Base-by-base conservation (phyloP, 2,329 filamentous ascomycete species). In the Leptosphaerulina australis region DNA sequence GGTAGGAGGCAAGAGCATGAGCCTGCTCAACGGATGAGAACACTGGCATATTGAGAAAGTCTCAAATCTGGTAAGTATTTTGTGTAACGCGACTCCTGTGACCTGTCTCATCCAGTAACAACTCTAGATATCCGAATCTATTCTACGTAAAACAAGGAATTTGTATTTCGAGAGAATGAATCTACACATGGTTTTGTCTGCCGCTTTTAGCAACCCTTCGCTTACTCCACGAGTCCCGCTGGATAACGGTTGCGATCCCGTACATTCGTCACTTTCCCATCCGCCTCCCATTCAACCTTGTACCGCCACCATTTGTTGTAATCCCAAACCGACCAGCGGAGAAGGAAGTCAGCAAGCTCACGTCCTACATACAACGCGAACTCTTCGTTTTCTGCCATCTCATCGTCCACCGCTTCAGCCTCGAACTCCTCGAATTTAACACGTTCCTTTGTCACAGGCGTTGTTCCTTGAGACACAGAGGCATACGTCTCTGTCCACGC, bases 401-500 rank as follows among this genome's bases (percentile, higher is more conserved):
- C 24, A 25, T 11, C 24, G 7, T 14, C 24, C 0, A 21, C 15
- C 5, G n/a, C 22, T 1, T 52, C 40, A 1, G 29, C 22, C 15
- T 55, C 33, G 18, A 56, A 56, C 5, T 40, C 24, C 3, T 59
- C 53, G 34, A 56, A 59, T 5, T 50, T 28, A 14, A 59, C 43
- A 5, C 52, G 46, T 3, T 49, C 18, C 5, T 48, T 34, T 2
- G 35, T 56, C 3, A 55, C 29, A 1, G 49, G 44, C 7, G 55
- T 55, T 14, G 26, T 55, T 8, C 40, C 50, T 18, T 44, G 39
- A 7, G 50, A 41, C 1, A 38, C 28, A 7, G 50, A 47, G 14
- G 54, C 56, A 36, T 46, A 63, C 2, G 26, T 37, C 22, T 61
- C 58, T 7, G 17, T 45, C 58, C 60, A 59, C 2, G 35, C 26